Base-by-base conservation (phyloP, 2,329 filamentous ascomycete genomes). In the Hymenoscyphus albidus region DNA sequence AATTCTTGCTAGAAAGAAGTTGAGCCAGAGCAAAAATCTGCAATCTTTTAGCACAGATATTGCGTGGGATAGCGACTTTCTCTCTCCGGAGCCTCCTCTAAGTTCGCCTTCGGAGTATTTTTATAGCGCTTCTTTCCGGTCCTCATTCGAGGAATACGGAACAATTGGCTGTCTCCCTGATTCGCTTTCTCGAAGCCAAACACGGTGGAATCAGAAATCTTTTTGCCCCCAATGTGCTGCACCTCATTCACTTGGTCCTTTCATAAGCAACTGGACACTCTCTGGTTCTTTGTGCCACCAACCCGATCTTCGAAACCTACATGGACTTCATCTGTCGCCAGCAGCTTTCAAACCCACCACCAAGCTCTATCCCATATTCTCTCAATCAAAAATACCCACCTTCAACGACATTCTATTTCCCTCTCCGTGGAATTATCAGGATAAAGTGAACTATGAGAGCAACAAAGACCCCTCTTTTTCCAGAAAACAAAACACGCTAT, bases 401-500 rank as follows among this genome's bases (percentile, higher is more conserved):
- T 85, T 85, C 71, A 79, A 79, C 48, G 84, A 87, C 63, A 83
- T 81, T n/a, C 66, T 81, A 27, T 75, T 80, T 40, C 80, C 79
- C 0, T 76, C 74, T 51, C 77, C 77, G 7, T 77, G 77, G 76
- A 78, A 77, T 64, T 80, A 76, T 61, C 67, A 72, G 13, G 75
- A 76, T 42, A 78, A 78, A 67, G 73, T 76, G 44, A 73, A 73
- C 3, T 80, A 80, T 65, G 75, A 79, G 35, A 70, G 73, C 10
- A 73, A 73, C 3, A 73, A 77, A 10, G 80, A 81, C 63, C 65
- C 78, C 7, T 72, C 78, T 83, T 70, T 66, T 44, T 40, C 22
- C 2, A 38, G 63, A 10, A 86, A 86, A 70, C 62, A 73, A 6
- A 80, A 85, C 58, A 76, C 72, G 31, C 73, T 85, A 48, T 81